A percentile compares a stretch with the other conserved stretches of the same genome.
phyloP scores from a whole-genome alignment of 75 land plant genomes.

The Picea glauca region DNA sequence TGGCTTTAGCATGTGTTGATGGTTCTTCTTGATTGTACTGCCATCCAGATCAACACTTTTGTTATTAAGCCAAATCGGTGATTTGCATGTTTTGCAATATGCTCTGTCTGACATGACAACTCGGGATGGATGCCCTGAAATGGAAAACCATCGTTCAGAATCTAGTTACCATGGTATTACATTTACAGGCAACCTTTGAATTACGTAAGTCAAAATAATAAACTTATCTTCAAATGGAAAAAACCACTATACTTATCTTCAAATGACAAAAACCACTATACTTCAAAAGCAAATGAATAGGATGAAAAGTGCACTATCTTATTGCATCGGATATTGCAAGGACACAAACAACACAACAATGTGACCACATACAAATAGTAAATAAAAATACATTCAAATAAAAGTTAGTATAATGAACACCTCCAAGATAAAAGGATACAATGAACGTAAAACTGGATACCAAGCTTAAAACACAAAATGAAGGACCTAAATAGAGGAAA shows the following conservation, averaged over 20 bases:
- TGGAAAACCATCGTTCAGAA: not conserved
- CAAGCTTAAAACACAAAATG: too few species aligned
- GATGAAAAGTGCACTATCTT: not conserved
- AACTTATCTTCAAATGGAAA: not conserved
- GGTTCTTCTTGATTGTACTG: not conserved
- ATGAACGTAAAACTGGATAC: not conserved
- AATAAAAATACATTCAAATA: not conserved
- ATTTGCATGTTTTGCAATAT: conserved; percentile 23
- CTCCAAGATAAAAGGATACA: not conserved
- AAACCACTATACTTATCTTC: not conserved
- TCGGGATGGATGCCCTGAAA: conserved; percentile 28
- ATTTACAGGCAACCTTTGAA: not conserved
- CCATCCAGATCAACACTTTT: not conserved
- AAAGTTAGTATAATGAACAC: not conserved
- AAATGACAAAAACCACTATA: not conserved
- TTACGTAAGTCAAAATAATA: not conserved
- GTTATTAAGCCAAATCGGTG: conserved; percentile 18
- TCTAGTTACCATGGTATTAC: not conserved
- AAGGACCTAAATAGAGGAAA: too few species aligned
- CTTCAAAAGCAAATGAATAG: not conserved
- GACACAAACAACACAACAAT: not conserved
- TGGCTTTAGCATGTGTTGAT: conserved; percentile 3
- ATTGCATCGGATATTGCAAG: not conserved
- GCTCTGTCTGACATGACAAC: conserved; percentile 32
- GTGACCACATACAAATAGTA: too few species aligned